Conservation (phyloP, 257 asterid genomes). For the Solanum ossicruentum region DNA sequence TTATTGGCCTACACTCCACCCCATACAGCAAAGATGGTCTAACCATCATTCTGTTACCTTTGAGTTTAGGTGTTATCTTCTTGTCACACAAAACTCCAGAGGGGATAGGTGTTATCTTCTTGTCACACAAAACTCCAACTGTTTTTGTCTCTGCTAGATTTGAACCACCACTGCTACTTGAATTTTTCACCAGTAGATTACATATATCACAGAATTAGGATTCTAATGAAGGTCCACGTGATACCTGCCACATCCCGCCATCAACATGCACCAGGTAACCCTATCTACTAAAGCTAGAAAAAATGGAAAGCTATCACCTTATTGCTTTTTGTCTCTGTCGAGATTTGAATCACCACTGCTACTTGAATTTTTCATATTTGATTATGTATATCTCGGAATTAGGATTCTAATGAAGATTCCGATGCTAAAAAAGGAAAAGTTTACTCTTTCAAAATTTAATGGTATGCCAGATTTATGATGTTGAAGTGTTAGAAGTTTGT, state of each 20-base stretch:
- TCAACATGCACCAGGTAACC: not conserved
- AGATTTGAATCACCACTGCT: not conserved
- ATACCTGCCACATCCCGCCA: not conserved
- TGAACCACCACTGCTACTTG: not conserved
- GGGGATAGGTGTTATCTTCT: no score
- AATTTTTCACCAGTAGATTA: not conserved
- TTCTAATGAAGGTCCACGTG: not conserved
- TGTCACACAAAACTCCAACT: no score
- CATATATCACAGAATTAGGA: not conserved
- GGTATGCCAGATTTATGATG: not conserved
- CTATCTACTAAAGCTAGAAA: not conserved
- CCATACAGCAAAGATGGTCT: no score
- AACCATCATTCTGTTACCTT: no score
- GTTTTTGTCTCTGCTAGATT: not conserved
- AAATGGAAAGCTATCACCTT: no score
- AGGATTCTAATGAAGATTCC: not conserved
- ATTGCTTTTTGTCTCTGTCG: not conserved
- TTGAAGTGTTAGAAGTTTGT: not conserved
- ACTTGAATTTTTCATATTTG: not conserved
- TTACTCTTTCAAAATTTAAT: not conserved
- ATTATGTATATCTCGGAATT: not conserved
- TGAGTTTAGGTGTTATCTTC: no score
- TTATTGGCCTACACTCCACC: no score
- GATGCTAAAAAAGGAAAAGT: not conserved
- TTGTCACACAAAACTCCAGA: no score